phyloP scores from a whole-genome alignment of 345 rosid genomes.

The Psidium friedrichsthalianum region DNA sequence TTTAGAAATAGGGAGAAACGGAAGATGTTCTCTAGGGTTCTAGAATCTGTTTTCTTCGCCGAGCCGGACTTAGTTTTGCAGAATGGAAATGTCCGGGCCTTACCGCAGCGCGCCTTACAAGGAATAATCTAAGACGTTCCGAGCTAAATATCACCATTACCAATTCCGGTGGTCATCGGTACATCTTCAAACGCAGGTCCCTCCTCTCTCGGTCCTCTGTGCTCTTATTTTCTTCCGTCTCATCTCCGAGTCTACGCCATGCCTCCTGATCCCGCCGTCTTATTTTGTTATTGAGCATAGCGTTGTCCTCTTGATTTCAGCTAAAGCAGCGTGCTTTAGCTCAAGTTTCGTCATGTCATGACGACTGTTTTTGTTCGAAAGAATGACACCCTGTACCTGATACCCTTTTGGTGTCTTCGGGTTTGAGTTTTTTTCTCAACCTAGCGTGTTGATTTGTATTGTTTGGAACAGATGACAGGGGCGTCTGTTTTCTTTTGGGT shows the following conservation, averaged over 20 bases:
- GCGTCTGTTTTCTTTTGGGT: background rate
- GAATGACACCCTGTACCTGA: background rate
- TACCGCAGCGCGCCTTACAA: no score
- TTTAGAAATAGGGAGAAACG: no score
- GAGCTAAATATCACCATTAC: no score
- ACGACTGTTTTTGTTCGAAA: background rate
- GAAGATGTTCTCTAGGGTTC: no score
- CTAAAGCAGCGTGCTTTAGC: background rate
- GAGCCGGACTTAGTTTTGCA: no score
- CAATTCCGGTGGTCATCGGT: no score
- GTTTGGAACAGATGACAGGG: background rate
- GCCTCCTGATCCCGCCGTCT: background rate
- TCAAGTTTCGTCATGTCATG: background rate
- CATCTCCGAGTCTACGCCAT: background rate
- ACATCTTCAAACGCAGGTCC: slow-evolving; percentile 96
- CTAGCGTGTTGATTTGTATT: background rate
- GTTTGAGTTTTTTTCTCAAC: background rate
- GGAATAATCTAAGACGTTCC: no score
- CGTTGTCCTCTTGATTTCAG: background rate
- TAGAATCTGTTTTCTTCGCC: no score
- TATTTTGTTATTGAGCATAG: background rate
- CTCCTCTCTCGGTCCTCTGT: no score
- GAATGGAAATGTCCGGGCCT: no score
- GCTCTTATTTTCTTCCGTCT: no score
- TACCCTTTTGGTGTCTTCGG: background rate